Evolutionary conservation across 2,329 filamentous ascomycete genomes (phyloP).

Genomic region (Aspergillus japonicus): DNA sequence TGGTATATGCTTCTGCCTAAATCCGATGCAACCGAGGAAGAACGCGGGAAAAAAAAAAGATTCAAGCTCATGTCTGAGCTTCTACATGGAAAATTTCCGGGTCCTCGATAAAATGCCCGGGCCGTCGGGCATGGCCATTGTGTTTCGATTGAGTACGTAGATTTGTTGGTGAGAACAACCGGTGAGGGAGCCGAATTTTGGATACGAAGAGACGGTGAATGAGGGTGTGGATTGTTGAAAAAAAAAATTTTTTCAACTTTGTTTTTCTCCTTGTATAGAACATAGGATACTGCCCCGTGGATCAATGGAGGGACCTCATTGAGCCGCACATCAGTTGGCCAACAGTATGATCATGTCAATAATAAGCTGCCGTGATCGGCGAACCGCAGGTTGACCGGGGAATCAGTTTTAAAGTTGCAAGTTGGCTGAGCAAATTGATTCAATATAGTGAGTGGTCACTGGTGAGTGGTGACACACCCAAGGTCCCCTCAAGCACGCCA

Average conservation of each 20-base stretch:
- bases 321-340: neutral
- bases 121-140: neutral
- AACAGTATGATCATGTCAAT: constrained; percentile 1
- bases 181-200: neutral
- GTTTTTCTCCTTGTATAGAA: too few species aligned
- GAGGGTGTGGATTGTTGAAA: too few species aligned
- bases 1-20: neutral
- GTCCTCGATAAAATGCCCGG: neutral
- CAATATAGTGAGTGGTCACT: neutral
- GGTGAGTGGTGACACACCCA: neutral
- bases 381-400: constrained; percentile 4
- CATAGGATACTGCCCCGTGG: too few species aligned
- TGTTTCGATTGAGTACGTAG: neutral
- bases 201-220: too few species aligned
- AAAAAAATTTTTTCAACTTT: too few species aligned
- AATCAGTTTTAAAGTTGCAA: neutral
- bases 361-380: constrained; percentile 8
- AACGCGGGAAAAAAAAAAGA: neutral
- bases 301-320: neutral
- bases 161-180: neutral
- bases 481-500: neutral
- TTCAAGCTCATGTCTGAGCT: neutral
- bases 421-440: neutral
- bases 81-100: neutral
- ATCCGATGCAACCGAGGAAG: neutral